phyloP scores from a whole-genome alignment of 2,329 filamentous ascomycete genomes.

The Neofusicoccum sp. region DNA sequence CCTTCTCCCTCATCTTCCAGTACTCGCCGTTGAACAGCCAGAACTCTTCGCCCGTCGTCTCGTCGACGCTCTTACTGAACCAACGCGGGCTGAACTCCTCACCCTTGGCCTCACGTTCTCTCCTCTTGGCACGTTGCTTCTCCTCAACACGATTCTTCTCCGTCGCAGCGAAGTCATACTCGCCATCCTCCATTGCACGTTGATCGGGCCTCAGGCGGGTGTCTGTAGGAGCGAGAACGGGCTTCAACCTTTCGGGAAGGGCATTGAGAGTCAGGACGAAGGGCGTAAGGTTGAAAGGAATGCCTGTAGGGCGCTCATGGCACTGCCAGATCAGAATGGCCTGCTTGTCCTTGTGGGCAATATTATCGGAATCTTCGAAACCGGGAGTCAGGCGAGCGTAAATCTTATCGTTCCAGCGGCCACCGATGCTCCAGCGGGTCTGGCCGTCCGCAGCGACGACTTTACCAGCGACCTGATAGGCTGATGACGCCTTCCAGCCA shows the following conservation, averaged over 20 bases:
- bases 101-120: constrained; percentile 70
- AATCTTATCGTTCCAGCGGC: constrained; percentile 95
- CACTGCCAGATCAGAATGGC: constrained; percentile 94
- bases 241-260: constrained; percentile 74
- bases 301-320: constrained; percentile 73
- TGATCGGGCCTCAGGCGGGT: constrained; percentile 92
- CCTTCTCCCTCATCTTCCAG: constrained; percentile 71
- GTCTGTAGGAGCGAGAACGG: constrained; percentile 85
- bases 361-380: constrained; percentile 62
- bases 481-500: constrained; percentile 92
- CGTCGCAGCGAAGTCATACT: constrained; percentile 86
- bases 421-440: constrained; percentile 84
- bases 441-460: constrained; percentile 76
- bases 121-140: constrained; percentile 75
- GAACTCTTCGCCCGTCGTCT: constrained; percentile 80
- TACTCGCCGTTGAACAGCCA: constrained; percentile 90
- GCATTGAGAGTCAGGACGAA: constrained; percentile 95
- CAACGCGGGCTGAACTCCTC: constrained; percentile 82
- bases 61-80: constrained; percentile 73
- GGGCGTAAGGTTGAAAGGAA: constrained; percentile 95
- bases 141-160: constrained; percentile 96
- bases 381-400: constrained; percentile 92
- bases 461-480: constrained; percentile 84
- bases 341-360: constrained; percentile 54
- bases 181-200: constrained; percentile 96